Conservation (phyloP, 345 rosid genomes). For the Pseudoturritis turrita region DNA sequence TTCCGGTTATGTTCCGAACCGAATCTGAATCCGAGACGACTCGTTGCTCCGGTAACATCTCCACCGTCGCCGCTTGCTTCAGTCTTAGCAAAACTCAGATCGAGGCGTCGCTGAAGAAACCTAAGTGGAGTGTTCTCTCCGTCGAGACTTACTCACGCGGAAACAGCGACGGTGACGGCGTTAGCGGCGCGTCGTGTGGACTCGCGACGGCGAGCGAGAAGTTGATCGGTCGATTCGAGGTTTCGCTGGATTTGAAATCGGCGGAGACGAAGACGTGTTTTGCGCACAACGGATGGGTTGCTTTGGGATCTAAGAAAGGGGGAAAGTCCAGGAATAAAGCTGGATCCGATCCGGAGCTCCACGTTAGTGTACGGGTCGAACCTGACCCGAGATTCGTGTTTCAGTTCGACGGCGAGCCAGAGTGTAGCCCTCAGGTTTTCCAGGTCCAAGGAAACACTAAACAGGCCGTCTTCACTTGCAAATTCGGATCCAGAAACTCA, state of each 20-base stretch:
- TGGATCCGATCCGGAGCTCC: conserved; percentile 44
- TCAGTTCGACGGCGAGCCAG: conserved; percentile 85
- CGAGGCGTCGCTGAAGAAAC: conserved; percentile 31
- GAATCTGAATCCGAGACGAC: conserved; percentile 29
- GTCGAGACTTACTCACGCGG: conserved; percentile 48
- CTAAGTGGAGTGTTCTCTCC: conserved; percentile 26
- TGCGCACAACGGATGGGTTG: conserved; percentile 77
- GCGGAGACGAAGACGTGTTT: conserved; percentile 49
- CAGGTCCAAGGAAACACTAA: conserved; percentile 82
- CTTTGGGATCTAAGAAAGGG: conserved; percentile 31
- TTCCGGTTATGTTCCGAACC: conserved; percentile 34
- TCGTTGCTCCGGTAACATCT: conserved; percentile 20
- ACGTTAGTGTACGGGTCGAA: conserved; percentile 54
- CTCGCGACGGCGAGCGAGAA: conserved; percentile 40
- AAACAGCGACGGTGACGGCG: conserved; percentile 1
- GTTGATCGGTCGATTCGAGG: conserved; percentile 51
- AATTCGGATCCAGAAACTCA: conserved; percentile 62
- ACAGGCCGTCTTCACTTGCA: conserved; percentile 96
- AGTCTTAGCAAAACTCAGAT: conserved; percentile 48
- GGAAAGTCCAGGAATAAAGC: conserved; percentile 23
- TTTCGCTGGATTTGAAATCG: conserved; percentile 54
- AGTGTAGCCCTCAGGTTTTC: conserved; percentile 93
- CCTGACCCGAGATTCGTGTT: conserved; percentile 92
- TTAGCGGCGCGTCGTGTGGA: conserved; percentile 43
- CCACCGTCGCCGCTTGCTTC: conserved; percentile 67